phyloP scores from a whole-genome alignment of 1,139 yeast genomes.

The Suhomyces kunorum region DNA sequence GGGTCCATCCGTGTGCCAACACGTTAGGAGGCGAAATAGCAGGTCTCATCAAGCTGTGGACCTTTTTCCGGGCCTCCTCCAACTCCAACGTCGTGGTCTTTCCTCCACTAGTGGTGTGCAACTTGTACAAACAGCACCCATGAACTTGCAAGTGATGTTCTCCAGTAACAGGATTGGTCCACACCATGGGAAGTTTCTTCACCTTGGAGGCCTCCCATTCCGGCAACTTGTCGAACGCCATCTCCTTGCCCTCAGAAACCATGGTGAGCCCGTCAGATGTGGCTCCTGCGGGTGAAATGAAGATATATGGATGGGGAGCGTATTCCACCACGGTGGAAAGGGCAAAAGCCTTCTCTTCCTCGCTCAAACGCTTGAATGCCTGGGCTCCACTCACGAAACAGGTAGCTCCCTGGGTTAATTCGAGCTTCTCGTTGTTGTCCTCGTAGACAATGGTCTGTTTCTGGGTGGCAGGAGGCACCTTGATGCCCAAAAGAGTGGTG shows the following conservation, averaged over 20 bases:
- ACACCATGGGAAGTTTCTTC: slow-evolving; percentile 77
- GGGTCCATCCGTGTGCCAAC: slow-evolving; percentile 78
- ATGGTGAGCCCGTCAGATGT: slow-evolving; percentile 84
- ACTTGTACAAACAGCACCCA: slow-evolving; percentile 76
- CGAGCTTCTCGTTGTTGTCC: slow-evolving; percentile 62
- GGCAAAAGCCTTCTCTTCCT: slow-evolving; percentile 72
- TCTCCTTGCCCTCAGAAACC: slow-evolving; percentile 77
- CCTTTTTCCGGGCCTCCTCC: slow-evolving; percentile 69
- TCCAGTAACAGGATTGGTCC: slow-evolving; percentile 90
- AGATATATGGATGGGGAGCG: slow-evolving; percentile 90
- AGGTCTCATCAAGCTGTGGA: slow-evolving; percentile 76
- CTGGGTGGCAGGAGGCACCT: slow-evolving; percentile 63
- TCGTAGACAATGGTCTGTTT: slow-evolving; percentile 56
- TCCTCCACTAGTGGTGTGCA: slow-evolving; percentile 63
- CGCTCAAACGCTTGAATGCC: slow-evolving; percentile 66
- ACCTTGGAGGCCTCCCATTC: slow-evolving; percentile 77
- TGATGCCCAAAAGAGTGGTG: slow-evolving; percentile 78
- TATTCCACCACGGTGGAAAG: slow-evolving; percentile 75
- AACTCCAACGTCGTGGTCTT: slow-evolving; percentile 50
- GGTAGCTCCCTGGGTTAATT: slow-evolving; percentile 80
- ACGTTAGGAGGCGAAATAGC: slow-evolving; percentile 74
- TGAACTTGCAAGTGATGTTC: slow-evolving; percentile 82
- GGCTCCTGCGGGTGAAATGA: slow-evolving; percentile 76
- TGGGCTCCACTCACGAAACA: slow-evolving; percentile 81
- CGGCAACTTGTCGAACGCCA: slow-evolving; percentile 65